Evolutionary conservation across 257 asterid species (phyloP).

Genomic region (Anisodus tanguticus): DNA sequence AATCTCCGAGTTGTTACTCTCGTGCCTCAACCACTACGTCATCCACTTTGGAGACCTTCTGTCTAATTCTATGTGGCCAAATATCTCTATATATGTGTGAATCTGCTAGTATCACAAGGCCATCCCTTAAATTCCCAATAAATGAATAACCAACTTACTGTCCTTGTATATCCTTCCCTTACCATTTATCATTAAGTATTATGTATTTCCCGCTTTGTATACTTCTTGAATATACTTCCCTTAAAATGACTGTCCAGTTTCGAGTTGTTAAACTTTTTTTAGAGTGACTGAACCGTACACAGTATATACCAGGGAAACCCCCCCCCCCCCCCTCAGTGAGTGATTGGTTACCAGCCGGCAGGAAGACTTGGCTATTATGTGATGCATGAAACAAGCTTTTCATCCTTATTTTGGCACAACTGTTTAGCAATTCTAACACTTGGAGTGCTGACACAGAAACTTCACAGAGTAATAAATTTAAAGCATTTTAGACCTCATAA

Average conservation of each 20-base stretch:
- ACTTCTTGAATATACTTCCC: not conserved
- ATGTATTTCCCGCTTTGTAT: not conserved
- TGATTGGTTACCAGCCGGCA: not conserved
- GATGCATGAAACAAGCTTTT: not conserved
- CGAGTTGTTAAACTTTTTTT: not conserved
- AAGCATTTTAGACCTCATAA: not conserved
- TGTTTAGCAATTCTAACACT: constrained; percentile 16
- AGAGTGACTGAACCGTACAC: not conserved
- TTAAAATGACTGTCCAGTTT: not conserved
- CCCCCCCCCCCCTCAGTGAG: not conserved
- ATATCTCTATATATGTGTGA: not conserved
- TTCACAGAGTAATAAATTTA: not conserved
- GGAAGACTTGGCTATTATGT: not conserved
- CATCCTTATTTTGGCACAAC: not conserved
- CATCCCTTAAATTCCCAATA: too few species aligned
- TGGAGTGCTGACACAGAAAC: constrained; percentile 2
- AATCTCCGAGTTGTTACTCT: not conserved
- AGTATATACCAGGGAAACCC: not conserved
- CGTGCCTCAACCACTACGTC: constrained; percentile 7
- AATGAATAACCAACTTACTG: not conserved
- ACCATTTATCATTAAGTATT: not conserved
- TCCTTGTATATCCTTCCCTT: not conserved
- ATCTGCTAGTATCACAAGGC: not conserved
- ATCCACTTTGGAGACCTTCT: not conserved
- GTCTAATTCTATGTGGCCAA: not conserved